These are phyloP conservation scores for Colletotrichum lindemuthianum DNA, from an alignment of 2,329 filamentous ascomycete genomes.

Conservation along the genomic window DNA sequence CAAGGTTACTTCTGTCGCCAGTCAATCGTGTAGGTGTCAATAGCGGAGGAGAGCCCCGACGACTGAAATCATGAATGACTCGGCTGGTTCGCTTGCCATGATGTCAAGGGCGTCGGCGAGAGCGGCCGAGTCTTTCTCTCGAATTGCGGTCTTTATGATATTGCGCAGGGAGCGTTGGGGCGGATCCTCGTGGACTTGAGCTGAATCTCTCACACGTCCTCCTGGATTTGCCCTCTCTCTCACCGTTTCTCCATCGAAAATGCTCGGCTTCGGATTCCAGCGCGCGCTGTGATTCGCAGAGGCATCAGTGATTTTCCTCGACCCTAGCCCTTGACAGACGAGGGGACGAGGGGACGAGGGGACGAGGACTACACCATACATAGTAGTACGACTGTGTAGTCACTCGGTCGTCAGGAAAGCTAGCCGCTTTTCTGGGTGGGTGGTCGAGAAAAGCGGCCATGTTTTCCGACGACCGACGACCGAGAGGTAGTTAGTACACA, in stretches of 20 bases:
- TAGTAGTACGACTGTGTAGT: too few species aligned
- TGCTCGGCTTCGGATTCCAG: slow-evolving; percentile 1
- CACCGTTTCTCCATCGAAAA: slow-evolving; percentile 9
- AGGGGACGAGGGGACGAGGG: too few species aligned
- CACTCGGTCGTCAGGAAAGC: too few species aligned
- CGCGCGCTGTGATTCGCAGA: slow-evolving; percentile 27
- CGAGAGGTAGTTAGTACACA: too few species aligned
- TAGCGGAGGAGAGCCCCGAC: too few species aligned
- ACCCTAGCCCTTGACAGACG: background rate
- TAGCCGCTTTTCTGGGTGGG: too few species aligned
- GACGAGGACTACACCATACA: too few species aligned
- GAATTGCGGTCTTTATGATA: slow-evolving; percentile 5
- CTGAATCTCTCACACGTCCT: slow-evolving; percentile 21
- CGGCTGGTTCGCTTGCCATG: slow-evolving; percentile 2
- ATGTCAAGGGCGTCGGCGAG: slow-evolving; percentile 11
- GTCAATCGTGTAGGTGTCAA: too few species aligned
- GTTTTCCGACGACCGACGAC: too few species aligned
- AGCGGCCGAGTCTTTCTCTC: slow-evolving; percentile 16
- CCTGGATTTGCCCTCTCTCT: slow-evolving; percentile 7
- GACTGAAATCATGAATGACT: background rate
- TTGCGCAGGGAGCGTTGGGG: slow-evolving; percentile 14
- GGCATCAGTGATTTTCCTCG: slow-evolving; percentile 3
- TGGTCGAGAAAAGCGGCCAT: too few species aligned
- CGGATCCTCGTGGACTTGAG: slow-evolving; percentile 8
- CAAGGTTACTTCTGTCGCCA: too few species aligned